A percentile compares a stretch with the other conserved stretches of the same genome.
phyloP scores from a whole-genome alignment of 225 moss, liverwort and hornwort species.

The Climacium dendroides region DNA sequence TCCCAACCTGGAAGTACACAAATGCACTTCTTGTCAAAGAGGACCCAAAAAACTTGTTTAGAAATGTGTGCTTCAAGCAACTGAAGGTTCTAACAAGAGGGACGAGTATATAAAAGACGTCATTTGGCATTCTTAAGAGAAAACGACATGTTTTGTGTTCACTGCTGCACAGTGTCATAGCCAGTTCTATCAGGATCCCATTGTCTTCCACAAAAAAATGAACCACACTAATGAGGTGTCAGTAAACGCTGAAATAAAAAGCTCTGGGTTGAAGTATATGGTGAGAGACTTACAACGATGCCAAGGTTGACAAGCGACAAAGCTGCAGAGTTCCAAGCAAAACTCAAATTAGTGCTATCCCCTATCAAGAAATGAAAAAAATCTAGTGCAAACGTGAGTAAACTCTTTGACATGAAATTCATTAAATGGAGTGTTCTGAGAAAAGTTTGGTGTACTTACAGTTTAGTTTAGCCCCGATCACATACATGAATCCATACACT shows the following conservation, averaged over 20 bases:
- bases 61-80: background rate
- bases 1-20: conserved; percentile 51
- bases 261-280: background rate
- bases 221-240: background rate
- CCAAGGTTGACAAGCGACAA: conserved; percentile 92
- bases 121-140: background rate
- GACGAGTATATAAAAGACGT: background rate
- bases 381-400: background rate
- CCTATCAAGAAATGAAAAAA: background rate
- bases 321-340: conserved; percentile 27
- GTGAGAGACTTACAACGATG: conserved; percentile 60
- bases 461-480: conserved; percentile 86
- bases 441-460: conserved; percentile 13
- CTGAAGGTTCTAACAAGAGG: too few relatives aligned
- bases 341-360: background rate
- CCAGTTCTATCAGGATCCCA: background rate
- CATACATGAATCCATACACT: conserved; percentile 79
- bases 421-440: background rate
- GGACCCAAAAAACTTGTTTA: too few relatives aligned
- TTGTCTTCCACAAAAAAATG: background rate
- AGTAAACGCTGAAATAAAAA: background rate
- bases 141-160: background rate
- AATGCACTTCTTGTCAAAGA: background rate
- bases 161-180: background rate
- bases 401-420: background rate